These are phyloP conservation scores for Colletotrichum lindemuthianum DNA, from an alignment of 2,329 filamentous ascomycete genomes.

Conservation along the genomic window DNA sequence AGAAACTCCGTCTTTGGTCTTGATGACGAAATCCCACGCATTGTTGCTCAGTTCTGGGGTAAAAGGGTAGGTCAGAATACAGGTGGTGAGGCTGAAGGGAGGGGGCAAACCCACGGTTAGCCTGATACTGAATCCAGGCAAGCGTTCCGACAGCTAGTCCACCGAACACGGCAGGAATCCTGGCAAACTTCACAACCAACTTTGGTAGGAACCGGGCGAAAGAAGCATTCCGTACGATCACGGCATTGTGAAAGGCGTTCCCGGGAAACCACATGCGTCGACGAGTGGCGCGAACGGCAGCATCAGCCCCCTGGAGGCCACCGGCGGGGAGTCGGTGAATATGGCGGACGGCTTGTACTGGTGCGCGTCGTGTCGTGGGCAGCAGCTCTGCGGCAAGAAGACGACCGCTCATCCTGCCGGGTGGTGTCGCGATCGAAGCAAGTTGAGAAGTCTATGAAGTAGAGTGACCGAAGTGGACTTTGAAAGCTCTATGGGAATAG, in stretches of 20 bases:
- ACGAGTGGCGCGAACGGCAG: constrained; percentile 68
- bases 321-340: constrained; percentile 74
- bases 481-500: too few relatives aligned
- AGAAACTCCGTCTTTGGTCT: constrained; percentile 76
- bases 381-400: constrained; percentile 78
- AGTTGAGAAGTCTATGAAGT: too few relatives aligned
- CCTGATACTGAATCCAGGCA: constrained; percentile 96
- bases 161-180: constrained; percentile 91
- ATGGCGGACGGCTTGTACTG: constrained; percentile 66
- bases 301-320: constrained; percentile 74
- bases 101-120: constrained; percentile 71
- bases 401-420: constrained; percentile 73
- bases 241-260: constrained; percentile 85
- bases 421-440: too few relatives aligned
- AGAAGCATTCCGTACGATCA: constrained; percentile 70
- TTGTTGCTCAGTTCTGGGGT: constrained; percentile 76
- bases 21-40: constrained; percentile 78
- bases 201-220: constrained; percentile 80
- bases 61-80: neutral
- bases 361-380: constrained; percentile 71
- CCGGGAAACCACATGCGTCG: constrained; percentile 80
- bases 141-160: constrained; percentile 86
- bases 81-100: neutral
- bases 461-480: too few relatives aligned
- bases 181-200: constrained; percentile 87